phyloP scores from a whole-genome alignment of 345 rosid species.

The Euphorbia pulcherrima region DNA sequence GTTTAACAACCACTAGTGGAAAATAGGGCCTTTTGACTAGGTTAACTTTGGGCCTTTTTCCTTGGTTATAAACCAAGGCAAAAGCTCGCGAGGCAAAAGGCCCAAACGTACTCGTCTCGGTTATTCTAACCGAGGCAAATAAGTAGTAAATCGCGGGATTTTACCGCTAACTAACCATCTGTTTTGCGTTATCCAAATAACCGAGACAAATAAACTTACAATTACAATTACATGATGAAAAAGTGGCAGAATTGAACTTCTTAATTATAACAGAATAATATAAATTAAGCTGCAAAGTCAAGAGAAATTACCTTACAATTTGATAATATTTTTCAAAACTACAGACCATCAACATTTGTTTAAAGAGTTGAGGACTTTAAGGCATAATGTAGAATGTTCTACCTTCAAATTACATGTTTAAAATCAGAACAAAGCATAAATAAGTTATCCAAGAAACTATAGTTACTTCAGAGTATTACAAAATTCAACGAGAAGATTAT shows the following conservation, averaged over 20 bases:
- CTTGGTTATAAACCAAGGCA: too few relatives aligned
- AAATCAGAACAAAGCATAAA: constrained; percentile 37
- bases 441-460: constrained; percentile 15
- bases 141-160: too few relatives aligned
- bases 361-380: constrained; percentile 93
- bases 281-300: constrained; percentile 10
- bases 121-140: too few relatives aligned
- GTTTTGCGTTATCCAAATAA: too few relatives aligned
- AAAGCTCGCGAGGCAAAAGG: too few relatives aligned
- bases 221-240: constrained; percentile 1
- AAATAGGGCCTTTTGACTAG: too few relatives aligned
- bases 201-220: constrained; percentile 3
- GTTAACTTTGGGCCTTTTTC: too few relatives aligned
- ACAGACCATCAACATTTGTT: constrained; percentile 97
- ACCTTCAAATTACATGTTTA: constrained; percentile 66
- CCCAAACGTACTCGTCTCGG: too few relatives aligned
- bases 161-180: too few relatives aligned
- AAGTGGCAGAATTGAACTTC: not conserved
- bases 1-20: too few relatives aligned
- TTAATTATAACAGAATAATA: not conserved
- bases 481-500: not conserved
- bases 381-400: constrained; percentile 96
- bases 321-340: constrained; percentile 95
- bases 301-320: constrained; percentile 67
- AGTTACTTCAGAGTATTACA: not conserved